phyloP scores from a whole-genome alignment of 768 basidiomycete species.

The Termitomyces sp. region DNA sequence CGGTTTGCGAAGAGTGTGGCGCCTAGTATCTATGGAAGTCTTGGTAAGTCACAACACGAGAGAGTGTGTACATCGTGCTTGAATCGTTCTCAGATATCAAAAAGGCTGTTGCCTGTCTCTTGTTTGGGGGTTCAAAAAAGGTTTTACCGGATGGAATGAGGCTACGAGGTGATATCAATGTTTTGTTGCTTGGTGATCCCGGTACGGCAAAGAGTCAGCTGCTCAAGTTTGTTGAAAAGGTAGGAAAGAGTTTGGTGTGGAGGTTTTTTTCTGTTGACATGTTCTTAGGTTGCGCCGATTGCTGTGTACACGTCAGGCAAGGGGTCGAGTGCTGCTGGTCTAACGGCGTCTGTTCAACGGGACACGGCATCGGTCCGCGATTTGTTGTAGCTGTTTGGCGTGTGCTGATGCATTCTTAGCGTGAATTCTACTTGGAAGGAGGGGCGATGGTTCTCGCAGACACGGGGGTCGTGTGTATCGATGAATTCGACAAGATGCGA shows the following conservation, averaged over 20 bases:
- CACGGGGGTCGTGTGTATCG: constrained; percentile 97
- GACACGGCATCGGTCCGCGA: constrained; percentile 80
- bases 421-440: constrained; percentile 98
- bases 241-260: constrained; percentile 13
- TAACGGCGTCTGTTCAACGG: constrained; percentile 95
- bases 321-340: constrained; percentile 96
- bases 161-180: constrained; percentile 95
- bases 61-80: neutral
- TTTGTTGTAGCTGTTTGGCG: neutral
- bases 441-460: constrained; percentile 99
- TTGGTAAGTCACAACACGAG: constrained; percentile 47
- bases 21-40: constrained; percentile 93
- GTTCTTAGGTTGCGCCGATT: constrained; percentile 84
- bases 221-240: constrained; percentile 98
- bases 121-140: constrained; percentile 98
- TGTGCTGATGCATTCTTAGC: constrained; percentile 35
- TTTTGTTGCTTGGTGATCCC: constrained; percentile 92
- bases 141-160: constrained; percentile 96
- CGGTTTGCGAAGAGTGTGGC: constrained; percentile 91
- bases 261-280: neutral
- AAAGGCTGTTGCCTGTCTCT: constrained; percentile 92
- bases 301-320: constrained; percentile 99
- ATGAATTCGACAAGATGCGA: constrained; percentile 99
- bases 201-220: constrained; percentile 98
- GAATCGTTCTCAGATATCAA: constrained; percentile 73